Evolutionary conservation across 495 filamentous ascomycete genomes (phyloP).

Genomic region (Lasiosphaeriaceae sp.): DNA sequence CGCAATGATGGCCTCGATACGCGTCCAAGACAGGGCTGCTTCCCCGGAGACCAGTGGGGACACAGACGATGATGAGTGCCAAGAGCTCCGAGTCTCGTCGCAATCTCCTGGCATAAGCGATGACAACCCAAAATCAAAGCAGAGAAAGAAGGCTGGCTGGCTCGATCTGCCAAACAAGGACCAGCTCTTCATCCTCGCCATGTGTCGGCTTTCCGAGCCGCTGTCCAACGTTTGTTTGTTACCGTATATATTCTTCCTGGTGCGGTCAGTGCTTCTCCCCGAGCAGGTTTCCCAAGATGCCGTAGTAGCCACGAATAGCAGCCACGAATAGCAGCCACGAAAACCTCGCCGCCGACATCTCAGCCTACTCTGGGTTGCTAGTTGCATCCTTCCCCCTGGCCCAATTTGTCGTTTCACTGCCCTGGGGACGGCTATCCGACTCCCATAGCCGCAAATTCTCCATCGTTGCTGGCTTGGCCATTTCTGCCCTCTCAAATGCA

Average conservation of each 20-base stretch:
- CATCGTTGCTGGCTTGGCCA: conserved; percentile 64
- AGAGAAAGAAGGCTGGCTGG: conserved; percentile 17
- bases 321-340: not conserved
- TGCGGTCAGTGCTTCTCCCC: conserved; percentile 43
- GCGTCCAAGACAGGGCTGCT: no score
- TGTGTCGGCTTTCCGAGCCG: conserved; percentile 51
- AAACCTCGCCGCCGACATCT: not conserved
- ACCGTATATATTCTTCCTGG: conserved; percentile 55
- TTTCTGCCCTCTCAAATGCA: conserved; percentile 66
- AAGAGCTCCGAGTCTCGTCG: no score
- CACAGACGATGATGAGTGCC: no score
- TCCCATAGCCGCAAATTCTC: conserved; percentile 63
- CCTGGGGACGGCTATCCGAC: conserved; percentile 54
- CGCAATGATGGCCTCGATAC: no score
- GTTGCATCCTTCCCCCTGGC: conserved; percentile 12
- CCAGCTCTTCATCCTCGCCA: conserved; percentile 48
- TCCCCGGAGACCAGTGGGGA: no score
- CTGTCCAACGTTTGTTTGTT: conserved; percentile 49
- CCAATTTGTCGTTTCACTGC: conserved; percentile 61
- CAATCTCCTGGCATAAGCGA: not conserved
- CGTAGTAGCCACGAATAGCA: conserved; percentile 61
- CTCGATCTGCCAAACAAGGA: conserved; percentile 46
- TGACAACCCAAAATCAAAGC: not conserved
- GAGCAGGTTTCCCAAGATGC: conserved; percentile 57
- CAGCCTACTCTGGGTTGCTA: conserved; percentile 6